Evolutionary conservation across 78 protist species (phyloP).

Genomic region (Bodo saltans): DNA sequence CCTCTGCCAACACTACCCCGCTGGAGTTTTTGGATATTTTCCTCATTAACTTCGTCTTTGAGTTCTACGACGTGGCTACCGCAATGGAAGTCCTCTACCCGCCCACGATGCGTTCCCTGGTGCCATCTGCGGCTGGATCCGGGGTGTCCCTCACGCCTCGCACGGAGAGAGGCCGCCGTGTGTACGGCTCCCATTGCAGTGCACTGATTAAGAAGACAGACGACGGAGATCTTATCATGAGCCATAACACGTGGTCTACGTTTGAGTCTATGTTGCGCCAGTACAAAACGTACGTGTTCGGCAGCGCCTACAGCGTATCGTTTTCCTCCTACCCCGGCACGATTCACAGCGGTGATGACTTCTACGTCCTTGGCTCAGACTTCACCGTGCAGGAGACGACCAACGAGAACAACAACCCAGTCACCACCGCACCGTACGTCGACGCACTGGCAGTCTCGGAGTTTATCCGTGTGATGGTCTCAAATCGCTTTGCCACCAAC

Average conservation of each 20-base stretch:
- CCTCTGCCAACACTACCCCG: too few relatives aligned
- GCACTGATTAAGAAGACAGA: conserved; percentile 50
- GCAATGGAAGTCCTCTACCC: too few relatives aligned
- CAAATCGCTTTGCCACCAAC: background rate
- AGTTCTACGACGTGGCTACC: conserved; percentile 50
- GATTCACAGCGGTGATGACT: conserved; percentile 58
- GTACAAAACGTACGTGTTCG: conserved; percentile 49
- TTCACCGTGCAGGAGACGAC: conserved; percentile 68
- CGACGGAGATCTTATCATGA: conserved; percentile 50
- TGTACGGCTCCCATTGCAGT: too few relatives aligned
- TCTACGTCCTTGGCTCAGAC: conserved; percentile 45
- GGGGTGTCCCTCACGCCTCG: too few relatives aligned
- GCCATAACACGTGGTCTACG: conserved; percentile 53
- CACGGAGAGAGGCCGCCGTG: too few relatives aligned
- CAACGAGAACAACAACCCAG: too few relatives aligned
- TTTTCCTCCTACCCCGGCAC: conserved; percentile 37
- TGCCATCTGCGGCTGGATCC: too few relatives aligned
- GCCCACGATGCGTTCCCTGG: too few relatives aligned
- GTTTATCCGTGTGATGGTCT: conserved; percentile 14
- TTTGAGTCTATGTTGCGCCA: conserved; percentile 46
- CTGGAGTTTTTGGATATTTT: background rate
- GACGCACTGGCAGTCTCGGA: conserved; percentile 13
- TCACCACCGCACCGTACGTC: conserved; percentile 36
- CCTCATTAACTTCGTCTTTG: conserved; percentile 4
- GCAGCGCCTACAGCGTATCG: background rate